A percentile compares a stretch with the other conserved stretches of the same genome.
These are phyloP conservation scores for Myriosclerotinia curreyana DNA, from an alignment of 2,329 filamentous ascomycete genomes.

Conservation along the genomic window DNA sequence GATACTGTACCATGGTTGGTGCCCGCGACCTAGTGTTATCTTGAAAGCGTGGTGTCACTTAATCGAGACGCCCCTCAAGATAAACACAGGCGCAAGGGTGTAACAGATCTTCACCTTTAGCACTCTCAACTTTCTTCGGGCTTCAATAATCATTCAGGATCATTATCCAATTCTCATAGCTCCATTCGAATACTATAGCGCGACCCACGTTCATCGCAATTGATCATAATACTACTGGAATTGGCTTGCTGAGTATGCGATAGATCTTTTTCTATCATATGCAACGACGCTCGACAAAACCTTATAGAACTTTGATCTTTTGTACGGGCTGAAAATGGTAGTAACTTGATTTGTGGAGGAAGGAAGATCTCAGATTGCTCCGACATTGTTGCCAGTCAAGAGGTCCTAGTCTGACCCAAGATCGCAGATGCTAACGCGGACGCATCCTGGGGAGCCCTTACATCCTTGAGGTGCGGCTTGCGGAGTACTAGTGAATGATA, in stretches of 20 bases:
- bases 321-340: conserved; percentile 19
- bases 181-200: conserved; percentile 6
- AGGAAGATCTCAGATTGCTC: conserved; percentile 1
- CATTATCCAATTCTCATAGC: conserved; percentile 6
- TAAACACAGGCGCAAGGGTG: conserved; percentile 10
- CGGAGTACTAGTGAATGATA: conserved; percentile 13
- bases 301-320: conserved; percentile 13
- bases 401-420: conserved; percentile 13
- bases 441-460: conserved; percentile 7
- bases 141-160: conserved; percentile 7
- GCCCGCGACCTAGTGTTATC: conserved; percentile 6
- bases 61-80: neutral
- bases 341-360: neutral
- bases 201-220: conserved; percentile 17
- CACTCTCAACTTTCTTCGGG: neutral
- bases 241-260: conserved; percentile 11
- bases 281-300: conserved; percentile 10
- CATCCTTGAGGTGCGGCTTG: conserved; percentile 10
- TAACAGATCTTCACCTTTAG: conserved; percentile 12
- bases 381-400: neutral
- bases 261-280: conserved; percentile 5
- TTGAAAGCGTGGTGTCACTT: neutral
- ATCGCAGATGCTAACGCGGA: neutral
- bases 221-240: conserved; percentile 13
- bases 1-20: conserved; percentile 11